Percentiles rank a stretch among this genome's conserved stretches.
Conservation (phyloP, 2,329 filamentous ascomycete species). For the Xylariaceae sp. region DNA sequence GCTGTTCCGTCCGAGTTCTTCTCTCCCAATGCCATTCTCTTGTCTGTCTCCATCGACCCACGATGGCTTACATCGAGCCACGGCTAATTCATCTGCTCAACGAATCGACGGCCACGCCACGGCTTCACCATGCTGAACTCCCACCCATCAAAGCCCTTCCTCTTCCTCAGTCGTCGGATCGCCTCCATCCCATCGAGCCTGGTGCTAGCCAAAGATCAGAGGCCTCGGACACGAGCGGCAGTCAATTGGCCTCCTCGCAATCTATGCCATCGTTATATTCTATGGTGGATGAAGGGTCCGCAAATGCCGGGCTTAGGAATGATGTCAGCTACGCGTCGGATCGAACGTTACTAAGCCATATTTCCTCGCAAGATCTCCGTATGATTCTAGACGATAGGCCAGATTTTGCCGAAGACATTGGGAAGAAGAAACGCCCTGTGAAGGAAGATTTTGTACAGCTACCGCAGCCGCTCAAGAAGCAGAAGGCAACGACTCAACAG, state of each 20-base stretch:
- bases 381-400: slow-evolving; percentile 50
- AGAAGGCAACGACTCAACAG: slow-evolving; percentile 58
- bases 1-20: slow-evolving; percentile 19
- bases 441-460: slow-evolving; percentile 67
- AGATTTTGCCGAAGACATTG: slow-evolving; percentile 48
- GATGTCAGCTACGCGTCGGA: slow-evolving; percentile 31
- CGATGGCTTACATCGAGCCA: slow-evolving; percentile 69
- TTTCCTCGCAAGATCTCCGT: slow-evolving; percentile 48
- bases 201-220: slow-evolving; percentile 49
- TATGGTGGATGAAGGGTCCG: slow-evolving; percentile 31
- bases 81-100: slow-evolving; percentile 68
- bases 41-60: slow-evolving; percentile 41
- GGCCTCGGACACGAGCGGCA: slow-evolving; percentile 33
- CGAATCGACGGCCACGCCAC: slow-evolving; percentile 53
- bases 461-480: slow-evolving; percentile 66
- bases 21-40: slow-evolving; percentile 43
- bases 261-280: slow-evolving; percentile 34
- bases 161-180: slow-evolving; percentile 47
- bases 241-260: slow-evolving; percentile 32
- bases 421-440: slow-evolving; percentile 58
- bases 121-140: slow-evolving; percentile 52
- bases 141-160: slow-evolving; percentile 56
- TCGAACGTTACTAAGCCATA: slow-evolving; percentile 33
- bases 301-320: slow-evolving; percentile 26
- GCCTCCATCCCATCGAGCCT: slow-evolving; percentile 51